Base-by-base conservation (phyloP, 306 rosid species). In the Trifolium fragiferum region DNA sequence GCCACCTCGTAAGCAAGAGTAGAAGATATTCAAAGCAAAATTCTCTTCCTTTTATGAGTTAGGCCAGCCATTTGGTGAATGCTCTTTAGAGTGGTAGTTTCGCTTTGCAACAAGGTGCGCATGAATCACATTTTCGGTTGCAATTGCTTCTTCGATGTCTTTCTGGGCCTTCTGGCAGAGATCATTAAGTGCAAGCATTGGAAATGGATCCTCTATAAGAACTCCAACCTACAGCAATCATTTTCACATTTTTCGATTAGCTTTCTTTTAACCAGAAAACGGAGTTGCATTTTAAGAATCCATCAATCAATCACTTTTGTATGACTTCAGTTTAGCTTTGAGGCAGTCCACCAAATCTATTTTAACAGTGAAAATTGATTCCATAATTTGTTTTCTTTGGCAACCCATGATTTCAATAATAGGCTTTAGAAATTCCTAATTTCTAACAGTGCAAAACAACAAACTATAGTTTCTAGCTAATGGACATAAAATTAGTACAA, bases 201-300 rank as follows among this genome's bases (percentile, higher is more conserved):
- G 84, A 84, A 93, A 93, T 60, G 98, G 98, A 79, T 93, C 98
- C 82, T 93, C 98, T 68, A 93, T 93, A 16, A 93, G 98, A 78
- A 90, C 98, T 75, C 98, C 98, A 57, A 93, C 98, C 98, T 93
- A 54, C 63, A 72, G 4, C 58, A 76, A 64, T 59, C 65, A 70
- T 57, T 47, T 37, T 44, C 27, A 83, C 74, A 74, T 65, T 21
- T 27, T 49, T 64, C 18, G 9, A 68, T 33, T 67, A 70, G 64
- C n/a, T 66, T 78, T 70, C 46, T 16, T 47, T 77, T n/a, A 43
- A 5, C 57, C 57, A 37, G 68, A 60, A 84, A 72, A 19, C 8
- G 10, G 62, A 54, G 44, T 32, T 32, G 43, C 62, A 63, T 37
- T 60, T 61, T 59, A 80, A 78, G 50, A 73, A 58, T 67, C 68